These are phyloP conservation scores for Aspergillus sp. DNA, from an alignment of 2,329 filamentous ascomycete species.

Conservation along the genomic window DNA sequence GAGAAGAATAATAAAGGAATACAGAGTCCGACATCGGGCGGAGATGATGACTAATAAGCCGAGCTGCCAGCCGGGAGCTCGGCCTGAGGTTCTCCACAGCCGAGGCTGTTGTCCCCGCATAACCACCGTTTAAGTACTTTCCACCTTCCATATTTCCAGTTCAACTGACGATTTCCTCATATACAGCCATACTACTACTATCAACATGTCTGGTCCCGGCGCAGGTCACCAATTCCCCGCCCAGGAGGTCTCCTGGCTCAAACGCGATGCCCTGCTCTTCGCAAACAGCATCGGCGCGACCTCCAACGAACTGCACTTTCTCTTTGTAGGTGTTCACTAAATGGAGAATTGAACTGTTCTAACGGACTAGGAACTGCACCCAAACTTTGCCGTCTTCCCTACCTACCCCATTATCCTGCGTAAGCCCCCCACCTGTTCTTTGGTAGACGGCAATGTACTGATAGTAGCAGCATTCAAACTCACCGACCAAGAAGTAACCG, in stretches of 20 bases:
- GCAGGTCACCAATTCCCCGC: conserved; percentile 77
- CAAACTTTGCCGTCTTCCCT: conserved; percentile 82
- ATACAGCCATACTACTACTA: neutral
- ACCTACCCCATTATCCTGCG: conserved; percentile 82
- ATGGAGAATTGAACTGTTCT: neutral
- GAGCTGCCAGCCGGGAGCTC: no score
- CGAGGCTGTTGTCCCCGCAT: no score
- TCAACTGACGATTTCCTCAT: no score
- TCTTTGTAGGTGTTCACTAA: conserved; percentile 64
- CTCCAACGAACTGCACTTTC: conserved; percentile 85
- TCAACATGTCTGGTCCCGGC: conserved; percentile 51
- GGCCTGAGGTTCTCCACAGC: no score
- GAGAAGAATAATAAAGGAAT: no score
- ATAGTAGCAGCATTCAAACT: conserved; percentile 68
- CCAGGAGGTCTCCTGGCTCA: conserved; percentile 76
- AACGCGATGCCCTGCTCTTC: conserved; percentile 86
- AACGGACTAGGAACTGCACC: conserved; percentile 71
- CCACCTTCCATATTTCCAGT: no score
- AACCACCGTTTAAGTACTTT: no score
- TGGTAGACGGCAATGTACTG: conserved; percentile 34
- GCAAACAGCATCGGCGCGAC: conserved; percentile 84
- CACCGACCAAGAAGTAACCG: conserved; percentile 71
- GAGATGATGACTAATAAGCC: no score
- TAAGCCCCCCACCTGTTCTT: no score
- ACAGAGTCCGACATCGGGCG: no score